Conservation (phyloP, 352 stramenopile genomes). For the Globisporangium splendens region DNA sequence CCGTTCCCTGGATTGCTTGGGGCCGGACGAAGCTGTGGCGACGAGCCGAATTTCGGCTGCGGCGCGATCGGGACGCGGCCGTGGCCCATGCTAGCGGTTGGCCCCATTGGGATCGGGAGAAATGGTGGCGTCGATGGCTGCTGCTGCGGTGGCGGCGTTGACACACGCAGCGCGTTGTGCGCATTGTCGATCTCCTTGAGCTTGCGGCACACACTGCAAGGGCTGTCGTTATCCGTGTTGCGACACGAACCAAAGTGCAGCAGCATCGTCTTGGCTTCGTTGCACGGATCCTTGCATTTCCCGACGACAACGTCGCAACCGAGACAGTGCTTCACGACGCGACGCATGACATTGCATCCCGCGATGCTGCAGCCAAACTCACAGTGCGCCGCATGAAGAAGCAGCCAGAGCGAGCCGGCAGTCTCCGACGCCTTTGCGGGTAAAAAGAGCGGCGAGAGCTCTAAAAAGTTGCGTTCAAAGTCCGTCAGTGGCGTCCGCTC, state of each 20-base stretch:
- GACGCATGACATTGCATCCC: constrained; percentile 67
- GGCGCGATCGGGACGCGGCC: constrained; percentile 5
- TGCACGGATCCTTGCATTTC: constrained; percentile 63
- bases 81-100: not conserved
- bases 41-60: constrained; percentile 18
- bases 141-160: constrained; percentile 8
- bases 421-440: constrained; percentile 49
- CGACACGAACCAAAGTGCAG: constrained; percentile 64
- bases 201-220: constrained; percentile 56
- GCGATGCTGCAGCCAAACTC: constrained; percentile 46
- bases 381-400: constrained; percentile 51
- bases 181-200: constrained; percentile 66
- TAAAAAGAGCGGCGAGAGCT: constrained; percentile 51
- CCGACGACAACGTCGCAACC: constrained; percentile 55
- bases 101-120: constrained; percentile 12
- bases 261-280: constrained; percentile 77
- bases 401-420: constrained; percentile 65
- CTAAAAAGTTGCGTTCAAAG: constrained; percentile 46
- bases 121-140: constrained; percentile 11
- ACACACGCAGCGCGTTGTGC: constrained; percentile 46
- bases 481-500: constrained; percentile 26
- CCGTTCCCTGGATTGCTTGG: not conserved
- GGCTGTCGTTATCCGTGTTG: constrained; percentile 10
- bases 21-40: constrained; percentile 11
- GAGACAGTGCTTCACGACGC: constrained; percentile 61